A percentile compares a stretch with the other conserved stretches of the same genome.
Conservation (phyloP, 805 yeast species). For the Candida sakaeoensis region DNA sequence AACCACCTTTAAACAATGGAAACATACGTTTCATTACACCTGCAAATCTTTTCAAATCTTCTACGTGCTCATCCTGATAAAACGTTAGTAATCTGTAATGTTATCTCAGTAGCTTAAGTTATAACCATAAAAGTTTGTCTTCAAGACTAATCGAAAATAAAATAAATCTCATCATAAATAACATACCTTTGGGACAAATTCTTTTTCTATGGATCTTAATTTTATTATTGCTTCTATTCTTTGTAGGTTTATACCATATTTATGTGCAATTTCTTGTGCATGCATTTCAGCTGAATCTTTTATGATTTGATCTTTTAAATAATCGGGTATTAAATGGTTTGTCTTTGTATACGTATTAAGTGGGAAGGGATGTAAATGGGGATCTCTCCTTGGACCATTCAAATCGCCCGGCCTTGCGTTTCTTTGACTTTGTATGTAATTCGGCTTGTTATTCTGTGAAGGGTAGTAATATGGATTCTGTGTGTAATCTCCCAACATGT, state of each 20-base stretch:
- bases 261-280: constrained; percentile 71
- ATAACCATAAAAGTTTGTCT: constrained; percentile 61
- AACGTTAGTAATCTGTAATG: constrained; percentile 31
- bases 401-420: constrained; percentile 30
- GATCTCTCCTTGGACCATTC: constrained; percentile 18
- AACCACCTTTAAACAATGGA: constrained; percentile 55
- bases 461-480: constrained; percentile 72
- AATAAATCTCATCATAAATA: constrained; percentile 44
- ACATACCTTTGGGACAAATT: constrained; percentile 62
- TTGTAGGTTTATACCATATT: constrained; percentile 75
- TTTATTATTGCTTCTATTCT: constrained; percentile 85
- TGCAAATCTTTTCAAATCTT: constrained; percentile 59
- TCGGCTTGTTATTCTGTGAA: constrained; percentile 65
- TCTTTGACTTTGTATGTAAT: constrained; percentile 58
- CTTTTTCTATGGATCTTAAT: constrained; percentile 61
- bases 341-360: constrained; percentile 67
- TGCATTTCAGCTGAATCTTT: constrained; percentile 55
- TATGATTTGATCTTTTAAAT: constrained; percentile 58
- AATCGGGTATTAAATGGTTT: constrained; percentile 54
- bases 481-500: constrained; percentile 76
- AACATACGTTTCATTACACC: constrained; percentile 71
- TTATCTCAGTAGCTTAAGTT: constrained; percentile 17
- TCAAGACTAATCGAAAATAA: constrained; percentile 73
- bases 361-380: constrained; percentile 75
- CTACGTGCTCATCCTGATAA: constrained; percentile 46